A percentile compares a stretch with the other conserved stretches of the same genome.
Conservation (phyloP, 148 eudicot species). For the Vaccinium darrowii region DNA sequence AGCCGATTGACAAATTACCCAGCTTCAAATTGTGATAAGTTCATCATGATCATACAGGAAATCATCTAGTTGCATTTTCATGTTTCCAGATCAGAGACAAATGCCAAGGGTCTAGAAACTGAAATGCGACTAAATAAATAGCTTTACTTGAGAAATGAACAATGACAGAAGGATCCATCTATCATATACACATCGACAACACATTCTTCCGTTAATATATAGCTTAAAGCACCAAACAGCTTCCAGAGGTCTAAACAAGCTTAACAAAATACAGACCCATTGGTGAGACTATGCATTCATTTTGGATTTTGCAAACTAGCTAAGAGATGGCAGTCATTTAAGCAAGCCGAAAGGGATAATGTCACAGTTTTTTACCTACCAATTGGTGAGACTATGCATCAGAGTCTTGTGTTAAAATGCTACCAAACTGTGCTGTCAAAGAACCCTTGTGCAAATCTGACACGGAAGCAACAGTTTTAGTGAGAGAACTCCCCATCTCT, state of each 20-base stretch:
- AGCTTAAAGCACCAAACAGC: background rate
- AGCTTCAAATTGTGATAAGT: background rate
- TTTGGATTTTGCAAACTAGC: background rate
- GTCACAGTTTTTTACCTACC: background rate
- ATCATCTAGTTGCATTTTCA: background rate
- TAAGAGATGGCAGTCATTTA: background rate
- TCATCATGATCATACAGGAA: background rate
- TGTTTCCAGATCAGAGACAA: background rate
- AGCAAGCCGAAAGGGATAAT: background rate
- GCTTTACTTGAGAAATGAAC: background rate
- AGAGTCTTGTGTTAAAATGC: conserved; percentile 11
- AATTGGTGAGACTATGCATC: background rate
- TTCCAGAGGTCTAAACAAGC: background rate
- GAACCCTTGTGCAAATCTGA: conserved; percentile 49
- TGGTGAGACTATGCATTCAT: too few relatives aligned
- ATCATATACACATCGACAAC: background rate
- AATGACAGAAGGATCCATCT: background rate
- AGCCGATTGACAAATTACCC: background rate
- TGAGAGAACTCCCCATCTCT: conserved; percentile 52
- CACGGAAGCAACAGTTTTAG: conserved; percentile 41
- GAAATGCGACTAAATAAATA: background rate
- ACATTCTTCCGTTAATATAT: background rate
- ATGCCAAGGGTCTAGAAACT: background rate
- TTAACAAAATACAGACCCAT: background rate
- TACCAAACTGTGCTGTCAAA: conserved; percentile 21